Evolutionary conservation across 2,329 filamentous ascomycete genomes (phyloP), one percentile per base, ranked within the genome.

Genomic region (Colletotrichum lentis): DNA sequence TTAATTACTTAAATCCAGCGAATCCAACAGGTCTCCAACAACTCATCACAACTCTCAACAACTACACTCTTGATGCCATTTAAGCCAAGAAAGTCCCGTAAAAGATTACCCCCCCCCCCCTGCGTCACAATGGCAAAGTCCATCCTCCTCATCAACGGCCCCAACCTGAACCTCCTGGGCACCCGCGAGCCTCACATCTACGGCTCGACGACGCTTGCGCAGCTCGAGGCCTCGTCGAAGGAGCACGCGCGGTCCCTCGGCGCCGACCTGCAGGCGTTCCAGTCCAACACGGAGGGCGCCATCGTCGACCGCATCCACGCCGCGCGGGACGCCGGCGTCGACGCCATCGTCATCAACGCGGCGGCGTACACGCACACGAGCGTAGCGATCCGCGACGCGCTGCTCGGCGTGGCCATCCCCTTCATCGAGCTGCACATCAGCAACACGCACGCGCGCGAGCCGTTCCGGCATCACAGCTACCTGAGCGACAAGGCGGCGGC

Each of bases 111-210:
- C 27, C 7, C 27, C 27, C 7, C 8, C 27, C 27, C 27, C 27
- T 31, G 27, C 27, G 77, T 24, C 69, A 71, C 31, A 53, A 81
- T 81, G 77, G 66, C 78, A 35, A 79, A 78, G 63, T 76, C 74
- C 56, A 88, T 93, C 75, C 88, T 93, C 72, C 83, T 93, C 71
- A 88, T 94, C 81, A 93, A 93, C 78, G 91, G 91, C 22, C 91
- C 91, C 31, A 94, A 94, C 77, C 88, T 94, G 73, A 94, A 94
- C 79, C 89, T 95, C 56, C 85, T 94, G 35, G 91, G 91, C 41
- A 90, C 87, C 12, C 85, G 92, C 24, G 91, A 95, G 77, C 91
- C 91, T 14, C 81, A 87, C 41, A 85, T 93, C 73, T 94, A 94
- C 80, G 91, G 91, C 74, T 83, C 81, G 69, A 88, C 88, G 1